Evolutionary conservation across 805 yeast genomes (phyloP).

Genomic region (Yamadazyma insecticola): DNA sequence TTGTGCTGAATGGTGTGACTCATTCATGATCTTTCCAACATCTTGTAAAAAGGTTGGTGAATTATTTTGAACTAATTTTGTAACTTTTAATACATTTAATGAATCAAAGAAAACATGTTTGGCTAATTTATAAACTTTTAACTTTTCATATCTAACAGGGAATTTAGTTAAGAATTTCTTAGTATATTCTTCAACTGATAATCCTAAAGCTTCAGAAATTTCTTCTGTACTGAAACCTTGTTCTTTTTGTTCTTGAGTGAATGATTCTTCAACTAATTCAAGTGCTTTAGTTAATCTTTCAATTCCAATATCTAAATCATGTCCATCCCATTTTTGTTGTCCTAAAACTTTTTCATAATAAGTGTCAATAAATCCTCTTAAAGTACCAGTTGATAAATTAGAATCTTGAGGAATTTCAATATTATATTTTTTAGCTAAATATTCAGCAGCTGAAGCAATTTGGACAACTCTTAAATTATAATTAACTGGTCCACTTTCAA

Average conservation of each 20-base stretch:
- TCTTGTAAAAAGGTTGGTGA: conserved; percentile 31
- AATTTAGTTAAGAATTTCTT: conserved; percentile 42
- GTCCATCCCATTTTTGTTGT: conserved; percentile 40
- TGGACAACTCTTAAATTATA: conserved; percentile 72
- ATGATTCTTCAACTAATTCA: conserved; percentile 38
- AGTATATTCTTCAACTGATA: conserved; percentile 40
- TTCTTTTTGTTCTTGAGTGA: conserved; percentile 24
- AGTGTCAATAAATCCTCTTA: conserved; percentile 60
- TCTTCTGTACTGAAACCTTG: conserved; percentile 50
- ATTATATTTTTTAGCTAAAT: conserved; percentile 47
- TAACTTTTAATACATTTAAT: conserved; percentile 49
- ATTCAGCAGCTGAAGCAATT: conserved; percentile 61
- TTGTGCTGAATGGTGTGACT: conserved; percentile 50
- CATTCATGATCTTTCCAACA: conserved; percentile 56
- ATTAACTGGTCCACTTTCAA: conserved; percentile 64
- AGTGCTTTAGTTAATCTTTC: conserved; percentile 37
- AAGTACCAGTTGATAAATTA: conserved; percentile 52
- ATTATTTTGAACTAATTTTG: conserved; percentile 32
- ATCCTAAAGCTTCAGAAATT: conserved; percentile 40
- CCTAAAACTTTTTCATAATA: conserved; percentile 32
- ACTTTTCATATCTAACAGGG: conserved; percentile 53
- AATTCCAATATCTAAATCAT: conserved; percentile 38
- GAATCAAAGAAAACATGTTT: conserved; percentile 63
- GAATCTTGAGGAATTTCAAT: conserved; percentile 44
- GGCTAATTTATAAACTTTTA: conserved; percentile 54